Conservation (phyloP, 139 green algal species). For the Haematococcus sp. region DNA sequence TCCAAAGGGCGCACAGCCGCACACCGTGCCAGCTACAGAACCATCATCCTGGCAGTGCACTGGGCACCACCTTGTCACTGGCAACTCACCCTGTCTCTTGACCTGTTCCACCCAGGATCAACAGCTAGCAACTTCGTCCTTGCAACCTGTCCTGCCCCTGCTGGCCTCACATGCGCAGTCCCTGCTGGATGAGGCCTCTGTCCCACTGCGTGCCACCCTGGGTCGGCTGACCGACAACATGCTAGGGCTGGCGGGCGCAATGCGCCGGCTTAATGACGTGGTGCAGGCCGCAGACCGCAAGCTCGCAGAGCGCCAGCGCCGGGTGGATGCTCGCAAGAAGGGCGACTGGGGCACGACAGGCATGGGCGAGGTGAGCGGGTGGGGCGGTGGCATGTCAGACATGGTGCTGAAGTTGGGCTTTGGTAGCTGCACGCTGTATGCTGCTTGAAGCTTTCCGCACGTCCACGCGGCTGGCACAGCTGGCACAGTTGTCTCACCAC, state of each 20-base stretch:
- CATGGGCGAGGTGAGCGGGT: background rate
- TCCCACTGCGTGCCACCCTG: conserved; percentile 35
- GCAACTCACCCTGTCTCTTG: no score
- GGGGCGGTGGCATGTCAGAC: background rate
- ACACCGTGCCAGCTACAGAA: no score
- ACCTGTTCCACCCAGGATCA: no score
- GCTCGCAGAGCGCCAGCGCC: background rate
- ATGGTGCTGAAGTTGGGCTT: no score
- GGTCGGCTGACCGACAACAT: conserved; percentile 36
- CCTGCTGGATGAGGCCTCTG: conserved; percentile 38
- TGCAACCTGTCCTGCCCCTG: background rate
- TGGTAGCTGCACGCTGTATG: no score
- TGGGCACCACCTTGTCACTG: no score
- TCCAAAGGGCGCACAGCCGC: no score
- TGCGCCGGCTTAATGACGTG: conserved; percentile 38
- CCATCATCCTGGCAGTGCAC: no score
- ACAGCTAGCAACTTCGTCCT: no score
- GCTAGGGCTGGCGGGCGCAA: conserved; percentile 32
- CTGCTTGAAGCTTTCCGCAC: no score
- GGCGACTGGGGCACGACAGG: conserved; percentile 47
- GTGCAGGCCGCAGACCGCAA: conserved; percentile 12
- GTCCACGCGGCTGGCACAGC: no score
- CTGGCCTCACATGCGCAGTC: conserved; percentile 7
- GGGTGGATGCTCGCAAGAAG: background rate
- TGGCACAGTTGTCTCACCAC: no score